A percentile compares a stretch with the other conserved stretches of the same genome.
Conservation (phyloP, 768 basidiomycete species). For the Amyloporia xantha region DNA sequence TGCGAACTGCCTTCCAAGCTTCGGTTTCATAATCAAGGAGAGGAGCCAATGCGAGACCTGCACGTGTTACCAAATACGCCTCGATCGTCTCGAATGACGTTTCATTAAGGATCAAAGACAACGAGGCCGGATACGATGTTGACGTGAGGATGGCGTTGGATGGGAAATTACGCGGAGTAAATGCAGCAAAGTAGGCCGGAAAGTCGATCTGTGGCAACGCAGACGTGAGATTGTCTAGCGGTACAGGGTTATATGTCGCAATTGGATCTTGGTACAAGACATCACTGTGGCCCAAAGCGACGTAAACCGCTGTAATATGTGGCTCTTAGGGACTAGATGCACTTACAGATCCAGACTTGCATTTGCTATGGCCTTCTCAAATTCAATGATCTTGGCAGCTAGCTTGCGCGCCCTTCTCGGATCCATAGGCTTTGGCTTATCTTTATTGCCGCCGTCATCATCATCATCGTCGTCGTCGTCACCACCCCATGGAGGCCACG, state of each 20-base stretch:
- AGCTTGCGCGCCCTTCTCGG: slow-evolving; percentile 51
- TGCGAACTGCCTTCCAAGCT: slow-evolving; percentile 69
- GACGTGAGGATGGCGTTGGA: slow-evolving; percentile 74
- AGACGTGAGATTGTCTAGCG: slow-evolving; percentile 60
- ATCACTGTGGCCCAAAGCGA: slow-evolving; percentile 47
- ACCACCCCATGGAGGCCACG: slow-evolving; percentile 80
- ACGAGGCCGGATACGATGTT: slow-evolving; percentile 63
- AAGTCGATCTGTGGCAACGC: slow-evolving; percentile 75
- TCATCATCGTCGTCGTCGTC: slow-evolving; percentile 42
- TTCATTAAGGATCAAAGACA: slow-evolving; percentile 61
- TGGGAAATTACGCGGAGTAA: slow-evolving; percentile 73
- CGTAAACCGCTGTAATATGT: too few relatives aligned
- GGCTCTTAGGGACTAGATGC: too few relatives aligned
- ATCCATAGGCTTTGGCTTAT: slow-evolving; percentile 44
- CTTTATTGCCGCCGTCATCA: slow-evolving; percentile 8
- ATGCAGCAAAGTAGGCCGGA: slow-evolving; percentile 79
- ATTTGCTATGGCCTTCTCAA: slow-evolving; percentile 73
- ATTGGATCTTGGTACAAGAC: slow-evolving; percentile 74
- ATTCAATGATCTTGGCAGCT: slow-evolving; percentile 62
- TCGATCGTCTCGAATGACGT: slow-evolving; percentile 71
- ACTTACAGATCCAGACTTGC: slow-evolving; percentile 76
- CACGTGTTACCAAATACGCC: slow-evolving; percentile 80
- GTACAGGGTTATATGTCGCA: slow-evolving; percentile 81
- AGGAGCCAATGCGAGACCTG: slow-evolving; percentile 60
- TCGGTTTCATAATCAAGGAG: slow-evolving; percentile 70